Percentiles rank a stretch among this genome's conserved stretches.
Evolutionary conservation across 2,329 filamentous ascomycete genomes (phyloP).

Genomic region (Calonectria leucothoes): DNA sequence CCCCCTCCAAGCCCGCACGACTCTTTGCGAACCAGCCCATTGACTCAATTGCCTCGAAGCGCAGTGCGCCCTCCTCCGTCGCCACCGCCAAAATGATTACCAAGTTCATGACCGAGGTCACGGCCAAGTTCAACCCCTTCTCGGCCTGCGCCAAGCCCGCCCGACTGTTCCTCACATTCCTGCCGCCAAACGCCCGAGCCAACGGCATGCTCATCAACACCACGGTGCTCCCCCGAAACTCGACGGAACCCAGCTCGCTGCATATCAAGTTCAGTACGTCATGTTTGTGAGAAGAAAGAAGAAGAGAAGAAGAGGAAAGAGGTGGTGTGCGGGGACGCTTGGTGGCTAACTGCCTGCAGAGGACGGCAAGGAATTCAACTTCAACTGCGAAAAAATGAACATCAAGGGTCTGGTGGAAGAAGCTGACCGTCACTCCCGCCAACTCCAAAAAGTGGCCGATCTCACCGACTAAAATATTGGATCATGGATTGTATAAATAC

Average conservation of each 20-base stretch:
- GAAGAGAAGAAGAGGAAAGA: no score
- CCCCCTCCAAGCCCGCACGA: slow-evolving; percentile 1
- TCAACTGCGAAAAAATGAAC: slow-evolving; percentile 83
- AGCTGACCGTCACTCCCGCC: slow-evolving; percentile 88
- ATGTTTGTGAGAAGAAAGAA: no score
- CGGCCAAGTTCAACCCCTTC: slow-evolving; percentile 94
- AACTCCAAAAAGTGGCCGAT: slow-evolving; percentile 85
- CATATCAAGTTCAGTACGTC: slow-evolving; percentile 86
- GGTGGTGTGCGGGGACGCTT: neutral
- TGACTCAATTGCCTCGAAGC: slow-evolving; percentile 10
- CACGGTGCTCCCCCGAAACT: slow-evolving; percentile 77
- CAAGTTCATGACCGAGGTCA: slow-evolving; percentile 86
- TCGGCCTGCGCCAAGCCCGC: slow-evolving; percentile 81
- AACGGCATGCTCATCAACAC: slow-evolving; percentile 82
- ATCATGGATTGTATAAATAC: slow-evolving; percentile 41
- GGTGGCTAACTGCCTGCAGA: slow-evolving; percentile 63
- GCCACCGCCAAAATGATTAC: slow-evolving; percentile 76
- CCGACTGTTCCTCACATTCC: slow-evolving; percentile 85
- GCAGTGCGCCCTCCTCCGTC: slow-evolving; percentile 18
- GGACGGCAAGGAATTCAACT: slow-evolving; percentile 90
- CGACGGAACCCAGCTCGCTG: slow-evolving; percentile 76
- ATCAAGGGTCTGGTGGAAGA: slow-evolving; percentile 91
- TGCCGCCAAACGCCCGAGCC: slow-evolving; percentile 82
- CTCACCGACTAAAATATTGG: slow-evolving; percentile 62
- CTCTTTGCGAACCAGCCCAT: slow-evolving; percentile 4